Evolutionary conservation across 1,139 yeast genomes (phyloP).

Genomic region (Pichia sp.): DNA sequence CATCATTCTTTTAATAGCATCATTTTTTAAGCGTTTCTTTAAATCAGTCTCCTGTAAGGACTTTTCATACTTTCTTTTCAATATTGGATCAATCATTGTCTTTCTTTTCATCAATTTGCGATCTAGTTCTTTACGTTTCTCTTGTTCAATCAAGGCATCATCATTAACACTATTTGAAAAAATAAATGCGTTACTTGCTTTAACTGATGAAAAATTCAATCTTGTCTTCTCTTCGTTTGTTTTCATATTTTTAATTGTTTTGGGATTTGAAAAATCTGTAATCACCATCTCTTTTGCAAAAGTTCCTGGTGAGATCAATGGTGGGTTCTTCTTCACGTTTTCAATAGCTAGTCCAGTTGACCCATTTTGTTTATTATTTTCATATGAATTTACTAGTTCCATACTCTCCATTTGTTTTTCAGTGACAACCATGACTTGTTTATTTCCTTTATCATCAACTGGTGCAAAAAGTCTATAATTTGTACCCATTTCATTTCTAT

Average conservation of each 20-base stretch:
- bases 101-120: conserved; percentile 16
- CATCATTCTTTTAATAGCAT: conserved; percentile 10
- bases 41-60: conserved; percentile 8
- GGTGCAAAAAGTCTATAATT: conserved; percentile 44
- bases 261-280: conserved; percentile 27
- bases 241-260: conserved; percentile 20
- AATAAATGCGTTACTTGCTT: conserved; percentile 43
- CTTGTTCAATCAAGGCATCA: conserved; percentile 17
- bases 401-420: conserved; percentile 11
- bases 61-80: conserved; percentile 16
- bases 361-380: conserved; percentile 6
- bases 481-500: conserved; percentile 72
- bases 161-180: conserved; percentile 45
- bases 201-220: conserved; percentile 34
- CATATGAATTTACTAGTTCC: conserved; percentile 10
- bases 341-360: conserved; percentile 8
- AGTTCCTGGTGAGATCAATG: background rate
- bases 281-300: conserved; percentile 27
- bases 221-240: conserved; percentile 24
- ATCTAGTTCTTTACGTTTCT: conserved; percentile 14
- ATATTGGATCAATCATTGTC: conserved; percentile 16
- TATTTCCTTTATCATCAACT: conserved; percentile 32
- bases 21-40: conserved; percentile 13
- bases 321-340: conserved; percentile 5
- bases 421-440: conserved; percentile 33